A percentile compares a stretch with the other conserved stretches of the same genome.
Evolutionary conservation across 2,329 filamentous ascomycete genomes (phyloP).

Genomic region (Penicillium hesseltinei): DNA sequence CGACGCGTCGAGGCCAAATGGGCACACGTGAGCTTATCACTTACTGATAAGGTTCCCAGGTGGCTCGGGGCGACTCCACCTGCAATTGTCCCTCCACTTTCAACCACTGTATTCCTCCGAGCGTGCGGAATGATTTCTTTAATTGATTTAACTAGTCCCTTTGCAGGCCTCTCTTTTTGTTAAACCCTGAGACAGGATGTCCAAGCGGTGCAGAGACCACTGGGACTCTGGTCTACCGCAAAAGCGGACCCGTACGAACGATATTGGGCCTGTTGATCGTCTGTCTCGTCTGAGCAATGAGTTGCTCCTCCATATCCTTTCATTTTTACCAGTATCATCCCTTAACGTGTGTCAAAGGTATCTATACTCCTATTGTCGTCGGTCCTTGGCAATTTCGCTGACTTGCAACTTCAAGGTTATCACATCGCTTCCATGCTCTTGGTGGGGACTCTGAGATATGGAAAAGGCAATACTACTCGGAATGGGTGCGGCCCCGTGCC

Average conservation of each 20-base stretch:
- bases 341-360: slow-evolving; percentile 65
- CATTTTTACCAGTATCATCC: slow-evolving; percentile 67
- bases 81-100: not conserved
- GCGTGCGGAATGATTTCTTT: not conserved
- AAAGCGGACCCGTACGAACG: slow-evolving; percentile 46
- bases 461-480: slow-evolving; percentile 83
- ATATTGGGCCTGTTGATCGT: slow-evolving; percentile 50
- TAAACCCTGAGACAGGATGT: slow-evolving; percentile 25
- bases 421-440: slow-evolving; percentile 69
- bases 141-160: not conserved
- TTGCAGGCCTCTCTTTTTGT: not conserved
- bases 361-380: slow-evolving; percentile 5
- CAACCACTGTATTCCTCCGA: not conserved
- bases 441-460: slow-evolving; percentile 83
- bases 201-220: slow-evolving; percentile 32
- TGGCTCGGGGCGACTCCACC: not conserved
- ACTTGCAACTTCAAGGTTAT: slow-evolving; percentile 42
- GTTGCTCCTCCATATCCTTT: slow-evolving; percentile 78
- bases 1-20: slow-evolving; percentile 13
- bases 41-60: not conserved
- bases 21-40: slow-evolving; percentile 9
- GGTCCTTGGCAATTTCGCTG: not conserved
- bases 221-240: slow-evolving; percentile 20
- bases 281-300: slow-evolving; percentile 81
- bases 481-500: slow-evolving; percentile 80